A percentile compares a stretch with the other conserved stretches of the same genome.
These are phyloP conservation scores for Graphilbum fragrans DNA, from an alignment of 2,329 filamentous ascomycete genomes.

Conservation along the genomic window DNA sequence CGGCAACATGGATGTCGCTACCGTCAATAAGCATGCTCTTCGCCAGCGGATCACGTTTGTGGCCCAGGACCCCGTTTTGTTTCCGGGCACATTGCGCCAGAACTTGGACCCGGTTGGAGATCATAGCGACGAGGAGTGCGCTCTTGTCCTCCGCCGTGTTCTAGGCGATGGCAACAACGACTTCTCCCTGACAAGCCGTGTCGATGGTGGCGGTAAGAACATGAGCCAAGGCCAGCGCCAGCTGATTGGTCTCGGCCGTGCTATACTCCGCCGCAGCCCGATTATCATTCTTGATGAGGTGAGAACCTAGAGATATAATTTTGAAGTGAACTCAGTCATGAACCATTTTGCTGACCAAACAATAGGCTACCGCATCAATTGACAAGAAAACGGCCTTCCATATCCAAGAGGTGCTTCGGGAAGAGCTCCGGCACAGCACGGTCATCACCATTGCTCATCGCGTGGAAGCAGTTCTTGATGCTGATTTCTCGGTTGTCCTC, in stretches of 20 bases:
- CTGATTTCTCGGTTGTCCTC: constrained; percentile 40
- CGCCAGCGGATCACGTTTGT: constrained; percentile 49
- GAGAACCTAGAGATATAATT: neutral
- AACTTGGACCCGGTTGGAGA: constrained; percentile 59
- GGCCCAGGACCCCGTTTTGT: constrained; percentile 51
- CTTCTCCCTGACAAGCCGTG: constrained; percentile 32
- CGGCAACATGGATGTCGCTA: constrained; percentile 38
- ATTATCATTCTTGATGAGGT: constrained; percentile 49
- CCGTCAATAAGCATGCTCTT: constrained; percentile 41
- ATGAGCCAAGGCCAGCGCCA: constrained; percentile 52
- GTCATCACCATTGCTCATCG: constrained; percentile 57
- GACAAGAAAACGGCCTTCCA: constrained; percentile 44
- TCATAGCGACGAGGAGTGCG: constrained; percentile 38
- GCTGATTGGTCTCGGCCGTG: constrained; percentile 47
- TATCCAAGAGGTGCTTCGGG: constrained; percentile 44
- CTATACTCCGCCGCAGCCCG: constrained; percentile 46
- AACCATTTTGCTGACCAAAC: neutral
- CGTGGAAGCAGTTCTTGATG: constrained; percentile 48
- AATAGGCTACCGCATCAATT: constrained; percentile 45
- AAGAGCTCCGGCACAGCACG: constrained; percentile 42
- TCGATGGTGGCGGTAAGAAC: constrained; percentile 49
- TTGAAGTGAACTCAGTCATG: neutral
- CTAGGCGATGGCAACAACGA: constrained; percentile 26
- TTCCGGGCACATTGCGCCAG: constrained; percentile 44
- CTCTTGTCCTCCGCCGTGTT: constrained; percentile 43